Percentiles rank a stretch among this genome's conserved stretches.
phyloP scores from a whole-genome alignment of 441 rosid genomes.

The Melastoma candidum region DNA sequence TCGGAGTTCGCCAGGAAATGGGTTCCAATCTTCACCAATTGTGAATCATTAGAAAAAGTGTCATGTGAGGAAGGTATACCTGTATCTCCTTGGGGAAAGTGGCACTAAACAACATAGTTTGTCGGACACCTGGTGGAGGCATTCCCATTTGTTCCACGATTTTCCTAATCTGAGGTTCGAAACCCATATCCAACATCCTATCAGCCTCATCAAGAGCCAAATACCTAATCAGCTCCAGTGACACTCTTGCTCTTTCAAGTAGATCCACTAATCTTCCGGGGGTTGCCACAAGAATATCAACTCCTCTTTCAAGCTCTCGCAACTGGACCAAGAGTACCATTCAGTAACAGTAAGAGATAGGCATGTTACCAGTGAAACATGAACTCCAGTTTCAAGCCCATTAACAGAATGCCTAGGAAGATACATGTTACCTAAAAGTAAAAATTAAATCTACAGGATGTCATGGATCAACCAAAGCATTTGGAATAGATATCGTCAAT shows the following conservation, averaged over 20 bases:
- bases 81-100: constrained; percentile 58
- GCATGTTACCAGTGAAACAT: background rate
- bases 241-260: constrained; percentile 56
- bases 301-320: constrained; percentile 59
- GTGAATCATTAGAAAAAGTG: background rate
- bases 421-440: too few species aligned
- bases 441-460: too few species aligned
- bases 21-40: background rate
- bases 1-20: background rate
- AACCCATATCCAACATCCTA: constrained; percentile 67
- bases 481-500: too few species aligned
- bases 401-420: too few species aligned
- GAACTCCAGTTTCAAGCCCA: background rate
- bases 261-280: constrained; percentile 55
- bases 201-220: constrained; percentile 69
- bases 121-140: constrained; percentile 53
- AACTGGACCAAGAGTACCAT: constrained; percentile 23
- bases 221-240: constrained; percentile 40
- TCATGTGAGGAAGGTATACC: constrained; percentile 21
- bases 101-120: constrained; percentile 60
- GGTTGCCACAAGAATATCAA: constrained; percentile 56
- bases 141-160: constrained; percentile 56
- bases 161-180: constrained; percentile 61
- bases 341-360: background rate
- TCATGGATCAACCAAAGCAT: too few species aligned